Conservation (phyloP, 1,284 basidiomycete species). For the Apiotrichum sp. region DNA sequence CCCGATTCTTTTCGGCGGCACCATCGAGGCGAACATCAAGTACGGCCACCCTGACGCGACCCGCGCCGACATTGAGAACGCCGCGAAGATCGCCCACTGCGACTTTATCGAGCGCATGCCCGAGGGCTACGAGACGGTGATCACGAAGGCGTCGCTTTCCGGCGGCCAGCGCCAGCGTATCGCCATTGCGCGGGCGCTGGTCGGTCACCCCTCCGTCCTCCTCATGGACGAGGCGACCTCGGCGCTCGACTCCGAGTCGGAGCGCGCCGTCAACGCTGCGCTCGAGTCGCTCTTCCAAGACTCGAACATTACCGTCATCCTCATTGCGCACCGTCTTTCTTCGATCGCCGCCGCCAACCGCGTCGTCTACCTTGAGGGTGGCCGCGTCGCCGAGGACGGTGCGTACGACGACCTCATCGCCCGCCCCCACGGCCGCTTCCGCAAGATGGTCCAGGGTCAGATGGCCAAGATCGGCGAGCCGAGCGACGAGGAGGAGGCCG, state of each 20-base stretch:
- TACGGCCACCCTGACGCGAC: conserved; percentile 40
- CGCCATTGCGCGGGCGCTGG: conserved; percentile 51
- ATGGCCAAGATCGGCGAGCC: conserved; percentile 40
- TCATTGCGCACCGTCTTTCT: conserved; percentile 51
- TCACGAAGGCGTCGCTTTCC: conserved; percentile 43
- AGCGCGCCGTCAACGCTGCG: conserved; percentile 46
- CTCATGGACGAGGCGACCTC: conserved; percentile 46
- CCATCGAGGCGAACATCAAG: conserved; percentile 70
- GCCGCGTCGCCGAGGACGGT: conserved; percentile 49
- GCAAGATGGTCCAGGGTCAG: conserved; percentile 45
- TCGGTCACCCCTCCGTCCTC: conserved; percentile 49
- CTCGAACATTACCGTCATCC: conserved; percentile 51
- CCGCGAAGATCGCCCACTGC: conserved; percentile 41
- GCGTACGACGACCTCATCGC: conserved; percentile 47
- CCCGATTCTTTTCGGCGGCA: conserved; percentile 77
- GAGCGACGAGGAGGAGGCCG: conserved; percentile 12
- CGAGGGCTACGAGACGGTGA: conserved; percentile 42
- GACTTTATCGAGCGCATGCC: conserved; percentile 44
- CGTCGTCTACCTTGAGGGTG: conserved; percentile 50
- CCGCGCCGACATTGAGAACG: conserved; percentile 33
- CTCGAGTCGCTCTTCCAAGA: conserved; percentile 47
- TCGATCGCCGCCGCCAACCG: conserved; percentile 50
- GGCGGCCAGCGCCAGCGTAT: conserved; percentile 51
- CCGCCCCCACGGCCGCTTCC: conserved; percentile 36
- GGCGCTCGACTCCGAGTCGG: conserved; percentile 42